Conservation (phyloP, 768 basidiomycete species). For the Lyophyllum semitale region DNA sequence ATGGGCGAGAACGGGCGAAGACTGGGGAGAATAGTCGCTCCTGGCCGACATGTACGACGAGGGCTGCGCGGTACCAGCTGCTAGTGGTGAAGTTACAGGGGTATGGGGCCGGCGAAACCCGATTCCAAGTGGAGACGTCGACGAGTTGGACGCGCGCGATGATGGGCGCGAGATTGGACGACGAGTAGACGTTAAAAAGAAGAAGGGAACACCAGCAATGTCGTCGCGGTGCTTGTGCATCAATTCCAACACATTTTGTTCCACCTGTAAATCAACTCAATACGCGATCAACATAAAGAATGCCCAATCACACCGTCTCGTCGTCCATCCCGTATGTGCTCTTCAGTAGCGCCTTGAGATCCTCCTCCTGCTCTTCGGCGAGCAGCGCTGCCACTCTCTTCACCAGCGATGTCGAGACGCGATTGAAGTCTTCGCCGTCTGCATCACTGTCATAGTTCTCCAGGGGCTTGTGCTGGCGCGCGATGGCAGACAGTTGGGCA, state of each 20-base stretch:
- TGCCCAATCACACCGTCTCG: conserved; percentile 58
- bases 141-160: conserved; percentile 79
- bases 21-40: conserved; percentile 61
- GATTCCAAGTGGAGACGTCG: conserved; percentile 73
- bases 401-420: conserved; percentile 65
- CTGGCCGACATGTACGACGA: conserved; percentile 59
- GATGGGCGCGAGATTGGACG: conserved; percentile 81
- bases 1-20: conserved; percentile 66
- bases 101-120: conserved; percentile 82
- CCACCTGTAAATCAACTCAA: conserved; percentile 51
- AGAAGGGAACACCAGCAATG: conserved; percentile 77
- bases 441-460: conserved; percentile 60
- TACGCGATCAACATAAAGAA: conserved; percentile 12
- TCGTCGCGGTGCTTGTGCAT: conserved; percentile 96
- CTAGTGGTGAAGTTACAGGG: conserved; percentile 75
- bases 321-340: conserved; percentile 69
- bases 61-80: conserved; percentile 46
- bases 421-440: conserved; percentile 51
- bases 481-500: conserved; percentile 75
- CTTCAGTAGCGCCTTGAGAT: conserved; percentile 76
- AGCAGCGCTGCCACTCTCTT: conserved; percentile 71
- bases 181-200: conserved; percentile 78
- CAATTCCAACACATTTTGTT: conserved; percentile 87
- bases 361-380: conserved; percentile 84
- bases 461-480: conserved; percentile 67